A percentile compares a stretch with the other conserved stretches of the same genome.
phyloP scores from a whole-genome alignment of 805 yeast genomes.

The Saccharomyces paradoxus region DNA sequence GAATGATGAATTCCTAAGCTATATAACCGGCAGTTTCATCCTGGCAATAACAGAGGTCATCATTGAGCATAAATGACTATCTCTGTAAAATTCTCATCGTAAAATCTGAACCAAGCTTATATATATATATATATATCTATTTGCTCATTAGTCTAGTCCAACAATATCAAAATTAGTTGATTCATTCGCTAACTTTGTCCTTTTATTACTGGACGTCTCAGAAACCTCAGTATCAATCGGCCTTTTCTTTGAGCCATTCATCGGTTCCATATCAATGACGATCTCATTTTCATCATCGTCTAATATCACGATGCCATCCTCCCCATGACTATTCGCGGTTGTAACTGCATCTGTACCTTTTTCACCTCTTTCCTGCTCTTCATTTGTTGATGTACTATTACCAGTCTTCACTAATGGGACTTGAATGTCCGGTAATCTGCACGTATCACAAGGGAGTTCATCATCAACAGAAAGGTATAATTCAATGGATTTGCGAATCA shows the following conservation, averaged over 20 bases:
- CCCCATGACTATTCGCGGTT: slow-evolving; percentile 11
- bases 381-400: slow-evolving; percentile 8
- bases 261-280: background rate
- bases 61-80: too few species aligned
- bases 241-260: background rate
- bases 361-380: slow-evolving; percentile 16
- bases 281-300: slow-evolving; percentile 1
- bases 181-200: background rate
- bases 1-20: too few species aligned
- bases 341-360: slow-evolving; percentile 12
- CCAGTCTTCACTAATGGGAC: slow-evolving; percentile 20
- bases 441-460: slow-evolving; percentile 6
- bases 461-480: slow-evolving; percentile 38
- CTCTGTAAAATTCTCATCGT: background rate
- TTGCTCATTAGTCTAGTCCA: slow-evolving; percentile 5
- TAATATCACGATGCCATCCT: slow-evolving; percentile 10
- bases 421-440: slow-evolving; percentile 29
- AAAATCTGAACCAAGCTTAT: background rate
- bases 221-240: background rate
- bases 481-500: slow-evolving; percentile 48
- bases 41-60: too few species aligned
- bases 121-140: background rate
- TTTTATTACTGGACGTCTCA: background rate
- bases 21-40: too few species aligned
- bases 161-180: slow-evolving; percentile 4